phyloP scores from a whole-genome alignment of 345 rosid genomes.

The Populus alba region DNA sequence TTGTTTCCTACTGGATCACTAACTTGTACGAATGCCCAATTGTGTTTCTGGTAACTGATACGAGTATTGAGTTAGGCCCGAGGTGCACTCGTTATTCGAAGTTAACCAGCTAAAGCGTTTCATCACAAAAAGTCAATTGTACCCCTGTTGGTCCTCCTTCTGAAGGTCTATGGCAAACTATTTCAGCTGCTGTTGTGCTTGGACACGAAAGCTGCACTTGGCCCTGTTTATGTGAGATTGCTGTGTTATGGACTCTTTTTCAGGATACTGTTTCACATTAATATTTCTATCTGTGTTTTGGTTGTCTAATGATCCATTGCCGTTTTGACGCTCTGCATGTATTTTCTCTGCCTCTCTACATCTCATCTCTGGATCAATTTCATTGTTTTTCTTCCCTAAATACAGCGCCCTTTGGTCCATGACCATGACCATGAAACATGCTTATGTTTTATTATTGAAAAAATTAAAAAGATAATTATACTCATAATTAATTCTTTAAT shows the following conservation, averaged over 20 bases:
- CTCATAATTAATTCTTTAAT: too few species aligned
- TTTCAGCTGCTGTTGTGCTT: not conserved
- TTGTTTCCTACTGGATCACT: not conserved
- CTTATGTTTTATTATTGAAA: too few species aligned
- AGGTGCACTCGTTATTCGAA: not conserved
- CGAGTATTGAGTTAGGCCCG: not conserved
- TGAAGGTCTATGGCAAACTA: not conserved
- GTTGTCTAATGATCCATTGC: not conserved
- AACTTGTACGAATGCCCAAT: not conserved
- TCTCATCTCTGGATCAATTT: not conserved
- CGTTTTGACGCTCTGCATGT: not conserved
- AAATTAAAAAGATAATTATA: too few species aligned
- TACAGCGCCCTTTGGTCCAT: too few species aligned
- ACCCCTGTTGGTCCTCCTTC: not conserved
- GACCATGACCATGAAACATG: too few species aligned
- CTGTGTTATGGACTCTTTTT: not conserved
- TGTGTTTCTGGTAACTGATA: not conserved
- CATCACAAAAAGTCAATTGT: not conserved
- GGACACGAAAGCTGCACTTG: not conserved
- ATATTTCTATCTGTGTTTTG: not conserved
- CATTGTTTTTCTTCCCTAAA: too few species aligned
- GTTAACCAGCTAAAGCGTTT: not conserved
- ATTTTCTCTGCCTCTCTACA: not conserved
- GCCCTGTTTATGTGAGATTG: not conserved
- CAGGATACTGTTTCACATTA: not conserved